Base-by-base conservation (phyloP, 2,329 filamentous ascomycete genomes). In the Pyricularia grisea region DNA sequence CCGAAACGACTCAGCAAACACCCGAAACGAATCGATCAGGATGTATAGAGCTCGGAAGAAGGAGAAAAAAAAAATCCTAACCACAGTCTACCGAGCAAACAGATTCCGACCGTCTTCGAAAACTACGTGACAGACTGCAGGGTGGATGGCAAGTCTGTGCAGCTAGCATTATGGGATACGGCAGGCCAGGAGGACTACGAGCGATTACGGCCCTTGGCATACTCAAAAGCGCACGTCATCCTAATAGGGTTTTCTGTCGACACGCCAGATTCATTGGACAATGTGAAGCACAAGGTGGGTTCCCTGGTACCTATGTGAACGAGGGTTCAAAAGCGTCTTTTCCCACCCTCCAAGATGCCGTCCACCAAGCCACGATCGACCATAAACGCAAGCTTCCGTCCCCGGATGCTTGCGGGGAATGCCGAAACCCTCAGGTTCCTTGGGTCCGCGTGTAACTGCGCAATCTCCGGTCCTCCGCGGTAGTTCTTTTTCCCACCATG, bases 91-190 rank as follows among this genome's bases (percentile, higher is more conserved):
- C 27, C 42, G 66, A 61, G 25, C 58, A 70, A 67, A 74, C 79
- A 93, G 90, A 94, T 97, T 67, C 95, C 95, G 1, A 99, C 95
- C 65, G 95, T 99, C 55, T 99, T 99, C 80, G 95, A 99, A 78
- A 99, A 99, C 82, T 99, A 99, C 77, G 95, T 99, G 73, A 99
- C 95, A 74, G 95, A 99, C 82, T 99, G 95, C 81, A 88, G 94
- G 82, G 95, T 99, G 71, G 95, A 99, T 78, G 95, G 95, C 76
- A 97, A 97, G 79, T 97, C 93, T n/a, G 95, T 99, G 58, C 95
- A 99, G 82, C 86, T 99, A 72, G 95, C 95, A 67, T 84, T 99
- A 75, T 99, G 95, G 95, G 95, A 99, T 88, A 99, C 95, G n/a
- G 95, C 95, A 67, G 95, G 95, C 71, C 95, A 99, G 80, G 95